Evolutionary conservation across 202 grass and related monocot species (phyloP).

Genomic region (Brachypodium distachyon): DNA sequence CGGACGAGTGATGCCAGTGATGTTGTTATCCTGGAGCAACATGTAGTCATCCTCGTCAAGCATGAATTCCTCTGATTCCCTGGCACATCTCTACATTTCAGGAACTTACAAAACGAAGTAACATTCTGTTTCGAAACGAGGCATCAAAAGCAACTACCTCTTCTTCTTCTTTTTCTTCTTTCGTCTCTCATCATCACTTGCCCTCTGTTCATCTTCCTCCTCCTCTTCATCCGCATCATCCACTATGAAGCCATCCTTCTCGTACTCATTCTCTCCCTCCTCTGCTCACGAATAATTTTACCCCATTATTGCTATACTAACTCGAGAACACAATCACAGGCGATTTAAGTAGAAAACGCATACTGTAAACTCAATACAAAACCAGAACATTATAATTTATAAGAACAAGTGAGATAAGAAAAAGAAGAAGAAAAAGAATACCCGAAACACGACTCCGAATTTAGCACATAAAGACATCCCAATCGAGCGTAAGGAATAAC

Average conservation of each 20-base stretch:
- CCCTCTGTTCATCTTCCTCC: constrained; percentile 60
- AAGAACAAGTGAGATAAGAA: neutral
- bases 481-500: neutral
- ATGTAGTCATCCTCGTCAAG: constrained; percentile 99
- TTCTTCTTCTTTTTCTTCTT: constrained; percentile 83
- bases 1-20: constrained; percentile 69
- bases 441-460: neutral
- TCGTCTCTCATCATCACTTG: constrained; percentile 68
- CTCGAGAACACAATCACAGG: neutral
- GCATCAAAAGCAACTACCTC: constrained; percentile 35
- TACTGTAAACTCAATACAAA: neutral
- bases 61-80: constrained; percentile 67
- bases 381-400: neutral
- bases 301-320: neutral
- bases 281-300: constrained; percentile 39
- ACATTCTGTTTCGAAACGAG: neutral
- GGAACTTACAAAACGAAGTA: constrained; percentile 1
- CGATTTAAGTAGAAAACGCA: neutral
- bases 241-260: constrained; percentile 98
- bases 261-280: constrained; percentile 82
- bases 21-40: constrained; percentile 95
- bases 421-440: neutral
- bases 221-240: constrained; percentile 83
- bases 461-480: neutral
- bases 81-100: constrained; percentile 31